Evolutionary conservation across 2,329 filamentous ascomycete species (phyloP).

Genomic region (Aspergillus sp.): DNA sequence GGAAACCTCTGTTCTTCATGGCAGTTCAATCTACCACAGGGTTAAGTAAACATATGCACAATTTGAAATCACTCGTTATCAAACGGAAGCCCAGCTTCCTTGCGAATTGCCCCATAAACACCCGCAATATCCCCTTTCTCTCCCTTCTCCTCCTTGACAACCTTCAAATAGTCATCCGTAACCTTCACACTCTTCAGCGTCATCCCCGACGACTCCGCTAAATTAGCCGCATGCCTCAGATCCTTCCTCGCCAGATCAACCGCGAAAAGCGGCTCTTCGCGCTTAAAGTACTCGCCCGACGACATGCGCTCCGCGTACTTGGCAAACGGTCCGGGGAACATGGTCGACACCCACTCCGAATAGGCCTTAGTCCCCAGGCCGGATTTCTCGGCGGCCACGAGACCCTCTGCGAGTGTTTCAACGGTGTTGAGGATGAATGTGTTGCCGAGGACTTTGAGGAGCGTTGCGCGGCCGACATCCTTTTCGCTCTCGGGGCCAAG

Average conservation of each 20-base stretch:
- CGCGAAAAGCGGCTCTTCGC: slow-evolving; percentile 78
- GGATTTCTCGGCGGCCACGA: slow-evolving; percentile 78
- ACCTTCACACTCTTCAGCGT: slow-evolving; percentile 68
- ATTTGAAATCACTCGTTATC: slow-evolving; percentile 56
- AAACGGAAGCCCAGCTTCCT: slow-evolving; percentile 74
- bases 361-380: slow-evolving; percentile 73
- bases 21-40: background rate
- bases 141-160: slow-evolving; percentile 71
- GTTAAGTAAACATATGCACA: background rate
- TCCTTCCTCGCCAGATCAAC: slow-evolving; percentile 86
- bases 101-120: slow-evolving; percentile 79
- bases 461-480: slow-evolving; percentile 69
- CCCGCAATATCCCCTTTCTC: slow-evolving; percentile 77
- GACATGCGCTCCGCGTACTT: slow-evolving; percentile 77
- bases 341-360: slow-evolving; percentile 70
- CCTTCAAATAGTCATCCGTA: slow-evolving; percentile 69
- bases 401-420: slow-evolving; percentile 76
- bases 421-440: slow-evolving; percentile 84
- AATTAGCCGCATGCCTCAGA: slow-evolving; percentile 69
- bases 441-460: slow-evolving; percentile 84
- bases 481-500: slow-evolving; percentile 71
- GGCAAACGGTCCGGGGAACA: slow-evolving; percentile 77
- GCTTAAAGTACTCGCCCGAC: slow-evolving; percentile 74
- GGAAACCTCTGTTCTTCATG: background rate
- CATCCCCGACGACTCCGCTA: slow-evolving; percentile 68